These are phyloP conservation scores for Pholiota conissans DNA, from an alignment of 768 basidiomycete species.

Conservation along the genomic window DNA sequence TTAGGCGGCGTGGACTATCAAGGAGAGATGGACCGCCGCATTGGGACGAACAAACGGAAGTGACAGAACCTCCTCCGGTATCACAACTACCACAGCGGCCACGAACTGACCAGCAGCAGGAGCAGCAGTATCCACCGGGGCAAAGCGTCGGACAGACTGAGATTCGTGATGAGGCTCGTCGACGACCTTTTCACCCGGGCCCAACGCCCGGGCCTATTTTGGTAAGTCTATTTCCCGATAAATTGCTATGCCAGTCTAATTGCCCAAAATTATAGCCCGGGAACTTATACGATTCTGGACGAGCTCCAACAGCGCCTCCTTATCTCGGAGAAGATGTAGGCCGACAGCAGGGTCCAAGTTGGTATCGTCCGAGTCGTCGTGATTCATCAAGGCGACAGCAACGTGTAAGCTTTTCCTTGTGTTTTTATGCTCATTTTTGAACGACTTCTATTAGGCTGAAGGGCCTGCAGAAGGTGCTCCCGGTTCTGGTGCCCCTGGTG, in stretches of 20 bases:
- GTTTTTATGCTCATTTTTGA: neutral
- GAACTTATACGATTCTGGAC: neutral
- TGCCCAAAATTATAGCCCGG: neutral
- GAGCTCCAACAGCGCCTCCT: constrained; percentile 30
- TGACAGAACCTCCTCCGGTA: neutral
- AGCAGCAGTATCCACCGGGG: neutral
- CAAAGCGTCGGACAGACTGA: neutral
- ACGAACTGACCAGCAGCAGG: too few relatives aligned
- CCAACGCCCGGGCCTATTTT: constrained; percentile 27
- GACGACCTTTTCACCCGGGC: neutral
- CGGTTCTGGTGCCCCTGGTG: neutral
- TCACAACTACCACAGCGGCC: neutral
- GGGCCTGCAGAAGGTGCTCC: neutral
- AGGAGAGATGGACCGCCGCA: neutral
- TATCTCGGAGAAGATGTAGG: constrained; percentile 14
- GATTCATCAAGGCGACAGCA: neutral
- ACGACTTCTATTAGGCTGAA: neutral
- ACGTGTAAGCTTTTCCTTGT: neutral
- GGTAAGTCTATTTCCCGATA: constrained; percentile 14
- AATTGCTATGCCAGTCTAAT: neutral
- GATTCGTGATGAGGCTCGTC: neutral
- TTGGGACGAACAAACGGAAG: neutral
- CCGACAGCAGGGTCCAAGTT: constrained; percentile 17
- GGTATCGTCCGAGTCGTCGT: constrained; percentile 25
- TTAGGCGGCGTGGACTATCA: neutral